Evolutionary conservation across 192 early-diverging fungal genomes (phyloP).

Genomic region (Chytriomyces sp.): DNA sequence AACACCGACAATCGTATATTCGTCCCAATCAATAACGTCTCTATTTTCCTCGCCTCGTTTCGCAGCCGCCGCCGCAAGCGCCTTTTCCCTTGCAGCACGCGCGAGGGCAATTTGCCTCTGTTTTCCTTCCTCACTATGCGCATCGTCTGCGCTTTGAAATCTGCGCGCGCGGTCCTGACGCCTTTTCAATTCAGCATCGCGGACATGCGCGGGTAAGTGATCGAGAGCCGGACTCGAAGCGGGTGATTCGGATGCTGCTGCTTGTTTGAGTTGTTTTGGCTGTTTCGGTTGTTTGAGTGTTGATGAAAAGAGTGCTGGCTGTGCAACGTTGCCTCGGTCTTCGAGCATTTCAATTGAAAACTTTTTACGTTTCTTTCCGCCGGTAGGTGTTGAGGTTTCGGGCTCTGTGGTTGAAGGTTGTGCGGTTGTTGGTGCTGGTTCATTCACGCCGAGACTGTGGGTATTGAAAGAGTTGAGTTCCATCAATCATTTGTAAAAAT

Average conservation of each 20-base stretch:
- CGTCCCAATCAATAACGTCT: conserved; percentile 80
- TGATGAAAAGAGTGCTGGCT: neutral
- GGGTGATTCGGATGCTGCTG: conserved; percentile 13
- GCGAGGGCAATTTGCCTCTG: neutral
- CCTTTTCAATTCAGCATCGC: conserved; percentile 37
- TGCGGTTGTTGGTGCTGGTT: neutral
- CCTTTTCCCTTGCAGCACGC: conserved; percentile 21
- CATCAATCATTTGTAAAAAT: neutral
- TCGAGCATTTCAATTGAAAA: conserved; percentile 25
- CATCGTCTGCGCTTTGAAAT: conserved; percentile 38
- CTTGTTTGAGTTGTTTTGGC: neutral
- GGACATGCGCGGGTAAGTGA: conserved; percentile 38
- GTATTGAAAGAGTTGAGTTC: neutral
- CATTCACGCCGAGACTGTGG: neutral
- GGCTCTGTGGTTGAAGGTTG: neutral
- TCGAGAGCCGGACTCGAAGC: conserved; percentile 39
- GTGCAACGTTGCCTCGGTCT: conserved; percentile 21
- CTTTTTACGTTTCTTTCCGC: conserved; percentile 45
- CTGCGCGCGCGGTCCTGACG: conserved; percentile 43
- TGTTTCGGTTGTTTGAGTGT: conserved; percentile 9
- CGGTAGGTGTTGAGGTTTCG: conserved; percentile 2
- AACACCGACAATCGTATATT: conserved; percentile 88
- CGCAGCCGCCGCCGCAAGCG: conserved; percentile 31
- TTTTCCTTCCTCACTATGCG: conserved; percentile 17
- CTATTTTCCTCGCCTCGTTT: conserved; percentile 50